Evolutionary conservation across 2,329 filamentous ascomycete species (phyloP), one percentile per base, ranked within the genome.

Genomic region (Fusarium sp.): DNA sequence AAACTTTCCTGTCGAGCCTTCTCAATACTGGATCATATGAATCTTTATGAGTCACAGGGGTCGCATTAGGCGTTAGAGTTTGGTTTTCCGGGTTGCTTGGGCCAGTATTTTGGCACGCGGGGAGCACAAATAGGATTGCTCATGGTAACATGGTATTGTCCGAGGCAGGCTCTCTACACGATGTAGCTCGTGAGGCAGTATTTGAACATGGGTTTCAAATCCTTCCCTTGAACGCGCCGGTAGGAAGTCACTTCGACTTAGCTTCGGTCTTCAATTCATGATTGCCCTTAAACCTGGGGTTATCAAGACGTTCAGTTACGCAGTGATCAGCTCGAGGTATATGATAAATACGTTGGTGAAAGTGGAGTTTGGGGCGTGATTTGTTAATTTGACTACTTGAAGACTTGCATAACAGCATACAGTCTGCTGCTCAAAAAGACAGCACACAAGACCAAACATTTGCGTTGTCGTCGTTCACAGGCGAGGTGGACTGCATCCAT

Each of bases 11-110:
- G 36, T 45, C 45, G 20, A n/a, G 47, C 35, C 14, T 39, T 38
- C 45, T 38, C 42, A 44, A 55, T 36, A 36, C 52, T 55, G 52
- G 52, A 45, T 42, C 42, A 58, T 31, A 68, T 39, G 56, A 45
- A 62, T 58, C 33, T 71, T 54, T 29, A 71, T 60, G 69, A 68
- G 55, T 65, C 58, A 56, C 55, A 67, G 50, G 65, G 62, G 45
- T 53, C 62, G 64, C 62, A 63, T 56, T 59, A 36, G 76, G 76
- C 76, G 76, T 77, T 77, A 62, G 36, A 56, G 62, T 75, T 68
- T 65, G 69, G 63, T 68, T 76, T 70, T 66, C 35, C 42, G 62
- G 63, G 49, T 70, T 74, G 47, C 49, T 74, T 75, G 68, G 56
- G 65, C 62, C 72, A 72, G 44, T 47, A 59, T 47, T 68, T 69